phyloP scores from a whole-genome alignment of 2,329 filamentous ascomycete genomes.

The Teratosphaeria zuluensis region DNA sequence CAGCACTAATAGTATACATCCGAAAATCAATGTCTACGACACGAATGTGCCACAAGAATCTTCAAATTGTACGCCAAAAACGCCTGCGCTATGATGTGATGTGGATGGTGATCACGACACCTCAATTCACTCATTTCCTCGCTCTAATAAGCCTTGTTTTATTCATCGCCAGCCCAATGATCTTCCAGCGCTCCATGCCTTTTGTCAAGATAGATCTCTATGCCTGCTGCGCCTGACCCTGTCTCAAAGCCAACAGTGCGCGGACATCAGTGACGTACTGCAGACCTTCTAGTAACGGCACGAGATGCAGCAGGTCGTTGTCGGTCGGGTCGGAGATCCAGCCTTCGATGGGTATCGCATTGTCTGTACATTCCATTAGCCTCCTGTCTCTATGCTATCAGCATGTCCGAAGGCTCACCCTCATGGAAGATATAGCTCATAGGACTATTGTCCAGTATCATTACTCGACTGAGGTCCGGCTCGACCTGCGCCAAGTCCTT shows the following conservation, averaged over 20 bases:
- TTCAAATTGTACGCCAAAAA: background rate
- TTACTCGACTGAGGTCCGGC: conserved; percentile 92
- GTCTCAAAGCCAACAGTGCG: conserved; percentile 75
- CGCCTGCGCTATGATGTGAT: background rate
- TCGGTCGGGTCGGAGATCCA: conserved; percentile 99
- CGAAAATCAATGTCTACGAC: background rate
- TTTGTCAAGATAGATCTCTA: conserved; percentile 2
- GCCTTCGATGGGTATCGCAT: conserved; percentile 96
- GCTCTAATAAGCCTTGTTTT: background rate
- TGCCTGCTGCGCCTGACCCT: conserved; percentile 54
- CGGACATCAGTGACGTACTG: conserved; percentile 96
- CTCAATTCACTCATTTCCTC: background rate
- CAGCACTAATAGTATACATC: background rate
- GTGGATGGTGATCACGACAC: background rate
- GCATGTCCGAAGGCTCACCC: conserved; percentile 48
- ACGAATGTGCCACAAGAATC: background rate
- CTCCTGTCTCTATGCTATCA: background rate
- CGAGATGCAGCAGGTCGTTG: conserved; percentile 83
- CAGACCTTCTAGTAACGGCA: conserved; percentile 84
- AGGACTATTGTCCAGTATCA: conserved; percentile 97
- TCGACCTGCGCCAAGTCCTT: conserved; percentile 95
- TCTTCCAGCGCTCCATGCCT: background rate
- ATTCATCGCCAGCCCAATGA: background rate
- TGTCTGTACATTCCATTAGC: conserved; percentile 51
- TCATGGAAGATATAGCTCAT: conserved; percentile 98